A percentile compares a stretch with the other conserved stretches of the same genome.
These are phyloP conservation scores for Penicillium maclennaniae DNA, from an alignment of 495 filamentous ascomycete species.

Conservation along the genomic window DNA sequence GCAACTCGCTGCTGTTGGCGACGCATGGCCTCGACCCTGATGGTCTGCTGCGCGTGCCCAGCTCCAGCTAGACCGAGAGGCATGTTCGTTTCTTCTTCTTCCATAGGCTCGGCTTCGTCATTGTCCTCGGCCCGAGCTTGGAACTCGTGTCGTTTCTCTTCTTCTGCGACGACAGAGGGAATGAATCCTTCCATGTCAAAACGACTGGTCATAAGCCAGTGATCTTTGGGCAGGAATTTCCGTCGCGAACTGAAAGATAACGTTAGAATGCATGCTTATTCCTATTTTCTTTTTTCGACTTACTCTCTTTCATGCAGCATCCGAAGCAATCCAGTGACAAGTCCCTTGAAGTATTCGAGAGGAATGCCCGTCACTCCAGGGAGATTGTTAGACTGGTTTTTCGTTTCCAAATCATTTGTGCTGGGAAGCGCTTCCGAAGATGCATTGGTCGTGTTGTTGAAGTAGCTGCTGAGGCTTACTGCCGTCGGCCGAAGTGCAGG, in stretches of 20 bases:
- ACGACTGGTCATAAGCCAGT: slow-evolving; percentile 92
- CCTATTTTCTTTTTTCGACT: slow-evolving; percentile 13
- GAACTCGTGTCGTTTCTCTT: slow-evolving; percentile 71
- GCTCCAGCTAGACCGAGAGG: slow-evolving; percentile 48
- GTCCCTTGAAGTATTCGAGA: slow-evolving; percentile 71
- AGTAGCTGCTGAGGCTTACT: slow-evolving; percentile 55
- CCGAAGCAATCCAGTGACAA: slow-evolving; percentile 76
- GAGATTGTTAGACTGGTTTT: slow-evolving; percentile 42
- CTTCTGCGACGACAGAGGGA: slow-evolving; percentile 78
- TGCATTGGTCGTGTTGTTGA: slow-evolving; percentile 33
- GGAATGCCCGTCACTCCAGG: slow-evolving; percentile 66
- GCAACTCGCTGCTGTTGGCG: slow-evolving; percentile 60
- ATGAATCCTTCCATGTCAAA: slow-evolving; percentile 94
- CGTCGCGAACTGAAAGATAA: slow-evolving; percentile 61
- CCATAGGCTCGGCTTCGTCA: slow-evolving; percentile 42
- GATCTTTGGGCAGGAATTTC: slow-evolving; percentile 71
- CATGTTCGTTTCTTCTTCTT: slow-evolving; percentile 28
- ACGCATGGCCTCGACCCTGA: slow-evolving; percentile 50
- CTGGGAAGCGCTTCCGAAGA: slow-evolving; percentile 20
- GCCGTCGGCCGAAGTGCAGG: slow-evolving; percentile 42
- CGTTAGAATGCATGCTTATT: neutral
- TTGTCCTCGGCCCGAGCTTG: slow-evolving; percentile 57
- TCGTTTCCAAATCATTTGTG: slow-evolving; percentile 34
- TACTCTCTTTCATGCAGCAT: slow-evolving; percentile 92
- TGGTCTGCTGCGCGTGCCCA: slow-evolving; percentile 48